Percentiles rank a stretch among this genome's conserved stretches.
Evolutionary conservation across 352 stramenopile genomes (phyloP).

Genomic region (Peronospora destructor): DNA sequence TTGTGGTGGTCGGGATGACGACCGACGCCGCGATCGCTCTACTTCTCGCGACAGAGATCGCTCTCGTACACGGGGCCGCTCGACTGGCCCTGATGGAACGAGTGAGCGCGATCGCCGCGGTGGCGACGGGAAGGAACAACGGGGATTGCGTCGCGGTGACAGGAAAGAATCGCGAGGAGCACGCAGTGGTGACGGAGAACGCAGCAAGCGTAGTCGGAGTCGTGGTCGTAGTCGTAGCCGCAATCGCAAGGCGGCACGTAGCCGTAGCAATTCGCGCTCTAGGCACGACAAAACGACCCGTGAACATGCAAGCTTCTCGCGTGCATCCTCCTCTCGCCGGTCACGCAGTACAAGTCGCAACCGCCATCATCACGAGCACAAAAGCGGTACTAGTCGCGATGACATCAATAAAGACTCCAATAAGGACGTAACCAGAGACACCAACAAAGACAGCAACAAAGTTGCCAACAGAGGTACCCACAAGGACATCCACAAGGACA

Average conservation of each 20-base stretch:
- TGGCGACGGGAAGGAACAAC: slow-evolving; percentile 29
- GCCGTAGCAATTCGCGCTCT: slow-evolving; percentile 46
- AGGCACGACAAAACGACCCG: slow-evolving; percentile 29
- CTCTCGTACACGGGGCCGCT: slow-evolving; percentile 22
- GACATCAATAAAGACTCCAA: slow-evolving; percentile 19
- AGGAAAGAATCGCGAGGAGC: slow-evolving; percentile 22
- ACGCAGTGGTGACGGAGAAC: slow-evolving; percentile 28
- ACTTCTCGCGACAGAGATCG: slow-evolving; percentile 26
- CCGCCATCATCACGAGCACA: slow-evolving; percentile 26
- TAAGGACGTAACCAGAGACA: slow-evolving; percentile 16
- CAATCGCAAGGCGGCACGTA: slow-evolving; percentile 33
- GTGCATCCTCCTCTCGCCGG: slow-evolving; percentile 26
- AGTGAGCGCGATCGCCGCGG: slow-evolving; percentile 31
- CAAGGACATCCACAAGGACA: too few species aligned
- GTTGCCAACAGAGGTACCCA: slow-evolving; percentile 14
- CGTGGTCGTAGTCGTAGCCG: slow-evolving; percentile 39
- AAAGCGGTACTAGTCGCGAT: slow-evolving; percentile 20
- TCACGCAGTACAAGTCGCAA: slow-evolving; percentile 48
- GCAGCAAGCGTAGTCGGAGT: slow-evolving; percentile 33
- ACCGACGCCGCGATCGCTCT: slow-evolving; percentile 39
- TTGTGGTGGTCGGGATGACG: slow-evolving; percentile 38
- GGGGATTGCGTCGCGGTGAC: slow-evolving; percentile 23
- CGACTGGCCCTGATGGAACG: slow-evolving; percentile 23
- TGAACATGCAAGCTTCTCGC: slow-evolving; percentile 30
- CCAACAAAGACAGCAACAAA: slow-evolving; percentile 12